Base-by-base conservation (phyloP, 768 basidiomycete species). In the Exidia glandulosa region DNA sequence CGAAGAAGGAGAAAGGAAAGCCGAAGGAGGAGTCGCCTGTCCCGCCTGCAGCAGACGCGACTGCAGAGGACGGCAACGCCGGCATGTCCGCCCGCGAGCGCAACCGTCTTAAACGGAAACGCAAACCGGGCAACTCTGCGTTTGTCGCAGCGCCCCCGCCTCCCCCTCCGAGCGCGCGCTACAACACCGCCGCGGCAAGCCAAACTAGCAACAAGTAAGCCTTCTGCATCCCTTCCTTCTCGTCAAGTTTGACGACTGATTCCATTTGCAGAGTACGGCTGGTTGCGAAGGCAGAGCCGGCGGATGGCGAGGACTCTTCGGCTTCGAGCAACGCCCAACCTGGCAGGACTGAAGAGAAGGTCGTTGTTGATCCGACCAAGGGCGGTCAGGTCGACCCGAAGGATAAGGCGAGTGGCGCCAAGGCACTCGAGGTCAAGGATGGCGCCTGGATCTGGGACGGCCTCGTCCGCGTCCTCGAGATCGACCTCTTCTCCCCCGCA, bases 101-200 rank as follows among this genome's bases (percentile, higher is more conserved):
- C 32, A 96, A 96, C 69, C 83, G 94, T 54, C 76, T 98, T 32
- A 99, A 99, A 71, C 81, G 96, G 31, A 98, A 98, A 69, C 87
- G 94, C 59, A 96, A 94, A 67, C 79, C 81, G 3, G 94, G 91
- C 3, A 90, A 87, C 67, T 76, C 85, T 32, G 89, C 88, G 1
- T 91, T 91, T 65, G 90, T 93, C 16, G 79, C 85, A 13, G 61
- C 65, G 16, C 54, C 57, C 27, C 47, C 50, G 19, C 64, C 32
- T 32, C 59, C 4, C 29, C 60, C 47, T 9, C 61, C 34, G 56
- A 58, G 32, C 31, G 59, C 32, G 10, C 41, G 25, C n/a, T 54
- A 54, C 50, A 54, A 54, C 50, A 19, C 19, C 3, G 50, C 50
- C 9, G 27, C 50, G 1, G 27, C 50, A 7, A 31, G 27, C 30